Base-by-base conservation (phyloP, 208 protist species). In the Zelonia costaricensis region DNA sequence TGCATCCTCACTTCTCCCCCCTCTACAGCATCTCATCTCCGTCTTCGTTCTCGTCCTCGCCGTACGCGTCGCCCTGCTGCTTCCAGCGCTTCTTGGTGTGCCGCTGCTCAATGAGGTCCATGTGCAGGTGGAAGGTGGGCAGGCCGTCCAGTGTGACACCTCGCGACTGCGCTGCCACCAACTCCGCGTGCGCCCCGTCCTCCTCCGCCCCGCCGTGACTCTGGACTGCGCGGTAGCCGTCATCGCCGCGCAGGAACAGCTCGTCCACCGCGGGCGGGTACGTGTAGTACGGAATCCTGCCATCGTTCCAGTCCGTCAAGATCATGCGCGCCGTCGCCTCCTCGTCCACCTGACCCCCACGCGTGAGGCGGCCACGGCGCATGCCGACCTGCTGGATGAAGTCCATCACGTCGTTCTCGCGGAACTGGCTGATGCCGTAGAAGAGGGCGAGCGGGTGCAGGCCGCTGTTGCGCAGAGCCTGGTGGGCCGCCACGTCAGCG, bases 241-340 rank as follows among this genome's bases (percentile, higher is more conserved):
- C 65, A 15, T 60, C 69, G 51, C 52, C 63, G 27, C 48, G 42
- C 23, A 80, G 45, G 46, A 79, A 84, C 42, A 91, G 82, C 30
- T 79, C 69, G 35, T 87, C 80, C 0, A 78, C 78, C 6, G 69
- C 78, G 3, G 97, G 96, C 27, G 97, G 96, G 13, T 90, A 59
- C 4, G 97, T 98, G 82, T 98, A 99, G 81, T 98, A 99, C 28
- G 85, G 78, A 55, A 99, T 98, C 44, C 86, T 84, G 48, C 97
- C 97, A 45, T 90, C 75, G 66, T 97, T 98, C 96, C 97, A 99
- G 68, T 98, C 96, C 31, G 93, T 68, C 16, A 99, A 63, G 28
- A 99, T 88, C 74, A 91, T 88, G n/a, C 84, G 72, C 23, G 92
- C 97, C 3, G 95, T 96, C 23, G 62, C 88, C 45, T 98, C 82